These are phyloP conservation scores for Caryopteris hybrid DNA, from an alignment of 305 asterid species.

Conservation along the genomic window DNA sequence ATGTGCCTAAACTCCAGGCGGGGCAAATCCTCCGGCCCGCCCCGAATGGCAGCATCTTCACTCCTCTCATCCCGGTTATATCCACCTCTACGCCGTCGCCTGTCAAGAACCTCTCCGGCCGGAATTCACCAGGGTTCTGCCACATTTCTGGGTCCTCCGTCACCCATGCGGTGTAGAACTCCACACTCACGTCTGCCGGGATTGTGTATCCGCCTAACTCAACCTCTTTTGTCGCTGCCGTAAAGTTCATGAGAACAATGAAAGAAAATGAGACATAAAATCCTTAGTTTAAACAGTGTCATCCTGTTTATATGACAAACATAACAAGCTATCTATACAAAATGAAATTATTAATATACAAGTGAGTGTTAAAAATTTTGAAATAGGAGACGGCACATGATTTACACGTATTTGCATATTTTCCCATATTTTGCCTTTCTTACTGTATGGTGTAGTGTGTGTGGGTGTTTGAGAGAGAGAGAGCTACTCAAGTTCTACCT, in stretches of 20 bases:
- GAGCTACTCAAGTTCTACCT: slow-evolving; percentile 8
- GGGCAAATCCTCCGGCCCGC: slow-evolving; percentile 94
- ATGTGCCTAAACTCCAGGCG: slow-evolving; percentile 73
- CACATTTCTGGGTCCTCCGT: slow-evolving; percentile 74
- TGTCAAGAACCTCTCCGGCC: slow-evolving; percentile 71
- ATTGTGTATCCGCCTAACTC: slow-evolving; percentile 81
- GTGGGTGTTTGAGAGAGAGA: too few species aligned
- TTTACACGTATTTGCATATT: too few species aligned
- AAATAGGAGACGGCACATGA: too few species aligned
- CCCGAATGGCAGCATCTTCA: slow-evolving; percentile 87
- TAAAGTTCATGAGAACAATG: not conserved
- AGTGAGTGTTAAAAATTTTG: too few species aligned
- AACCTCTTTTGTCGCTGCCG: slow-evolving; percentile 51
- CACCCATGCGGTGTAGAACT: slow-evolving; percentile 84
- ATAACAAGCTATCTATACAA: too few species aligned
- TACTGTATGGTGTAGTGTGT: too few species aligned
- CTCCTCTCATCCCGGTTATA: slow-evolving; percentile 73
- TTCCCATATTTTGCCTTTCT: too few species aligned
- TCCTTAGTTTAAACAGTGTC: not conserved
- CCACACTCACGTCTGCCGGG: slow-evolving; percentile 67
- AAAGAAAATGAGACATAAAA: not conserved
- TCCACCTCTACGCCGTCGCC: slow-evolving; percentile 91
- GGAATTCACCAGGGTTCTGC: slow-evolving; percentile 61
- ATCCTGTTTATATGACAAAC: too few species aligned
- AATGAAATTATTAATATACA: too few species aligned